Conservation (phyloP, 495 filamentous ascomycete species). For the Lichina pygmaea region DNA sequence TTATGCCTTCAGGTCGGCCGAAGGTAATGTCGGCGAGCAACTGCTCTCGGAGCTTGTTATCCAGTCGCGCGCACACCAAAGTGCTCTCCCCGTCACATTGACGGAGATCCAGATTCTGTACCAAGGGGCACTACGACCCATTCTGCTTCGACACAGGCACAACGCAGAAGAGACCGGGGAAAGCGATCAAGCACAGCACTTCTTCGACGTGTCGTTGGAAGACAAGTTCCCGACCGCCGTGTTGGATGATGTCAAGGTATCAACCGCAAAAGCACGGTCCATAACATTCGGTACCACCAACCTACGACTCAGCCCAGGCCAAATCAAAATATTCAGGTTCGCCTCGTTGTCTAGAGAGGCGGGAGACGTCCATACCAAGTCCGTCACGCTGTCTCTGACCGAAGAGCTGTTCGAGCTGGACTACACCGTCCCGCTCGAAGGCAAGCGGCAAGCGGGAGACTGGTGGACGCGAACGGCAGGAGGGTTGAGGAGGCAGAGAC, state of each 20-base stretch:
- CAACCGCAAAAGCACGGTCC: neutral
- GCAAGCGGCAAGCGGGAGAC: slow-evolving; percentile 13
- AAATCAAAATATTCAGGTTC: slow-evolving; percentile 44
- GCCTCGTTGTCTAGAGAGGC: slow-evolving; percentile 52
- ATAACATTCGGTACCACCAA: slow-evolving; percentile 28
- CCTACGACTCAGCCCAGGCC: slow-evolving; percentile 38
- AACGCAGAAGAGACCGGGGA: neutral
- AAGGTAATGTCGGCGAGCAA: slow-evolving; percentile 65
- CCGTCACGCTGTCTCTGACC: slow-evolving; percentile 31
- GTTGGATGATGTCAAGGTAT: too few species aligned
- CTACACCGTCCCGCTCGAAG: slow-evolving; percentile 27
- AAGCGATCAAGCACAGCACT: neutral
- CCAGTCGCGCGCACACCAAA: slow-evolving; percentile 35
- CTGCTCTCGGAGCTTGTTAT: slow-evolving; percentile 47
- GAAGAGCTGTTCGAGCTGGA: slow-evolving; percentile 41
- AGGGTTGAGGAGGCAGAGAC: slow-evolving; percentile 12
- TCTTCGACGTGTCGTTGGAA: neutral
- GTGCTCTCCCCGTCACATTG: slow-evolving; percentile 6
- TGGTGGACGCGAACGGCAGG: slow-evolving; percentile 28
- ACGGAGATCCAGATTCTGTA: slow-evolving; percentile 22
- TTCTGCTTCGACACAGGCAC: slow-evolving; percentile 14
- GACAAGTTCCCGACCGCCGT: neutral
- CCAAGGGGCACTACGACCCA: slow-evolving; percentile 36
- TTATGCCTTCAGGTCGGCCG: slow-evolving; percentile 43
- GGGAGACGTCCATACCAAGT: slow-evolving; percentile 40